These are phyloP conservation scores for Spinacia oleracea DNA, from an alignment of 179 eudicot genomes.

Conservation along the genomic window DNA sequence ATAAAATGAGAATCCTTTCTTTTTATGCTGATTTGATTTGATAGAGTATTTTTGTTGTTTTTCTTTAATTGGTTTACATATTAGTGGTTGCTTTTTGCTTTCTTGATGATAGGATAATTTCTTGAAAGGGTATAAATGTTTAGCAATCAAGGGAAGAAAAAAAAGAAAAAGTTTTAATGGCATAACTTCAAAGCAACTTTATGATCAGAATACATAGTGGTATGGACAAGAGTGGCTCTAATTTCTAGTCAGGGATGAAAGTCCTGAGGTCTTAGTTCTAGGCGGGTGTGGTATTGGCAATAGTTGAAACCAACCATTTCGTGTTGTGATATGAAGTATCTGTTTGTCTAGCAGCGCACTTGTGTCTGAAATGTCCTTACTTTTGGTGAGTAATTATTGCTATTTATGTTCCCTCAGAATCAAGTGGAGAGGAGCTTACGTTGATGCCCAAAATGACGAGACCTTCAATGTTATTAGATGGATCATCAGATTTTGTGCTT, in stretches of 20 bases:
- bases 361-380: slow-evolving; percentile 1
- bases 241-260: background rate
- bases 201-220: background rate
- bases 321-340: background rate
- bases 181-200: slow-evolving; percentile 11
- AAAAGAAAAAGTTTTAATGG: background rate
- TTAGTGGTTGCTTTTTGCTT: slow-evolving; percentile 1
- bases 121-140: background rate
- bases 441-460: slow-evolving; percentile 42
- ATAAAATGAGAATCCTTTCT: background rate
- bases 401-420: slow-evolving; percentile 32
- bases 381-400: slow-evolving; percentile 15
- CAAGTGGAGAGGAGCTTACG: slow-evolving; percentile 45
- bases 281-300: background rate
- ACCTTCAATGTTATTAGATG: slow-evolving; percentile 61
- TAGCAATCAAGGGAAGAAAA: background rate
- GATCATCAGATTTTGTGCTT: slow-evolving; percentile 75
- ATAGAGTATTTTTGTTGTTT: background rate
- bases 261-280: background rate
- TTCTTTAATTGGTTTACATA: background rate
- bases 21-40: background rate
- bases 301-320: background rate
- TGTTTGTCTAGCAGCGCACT: background rate
- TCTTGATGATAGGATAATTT: background rate
- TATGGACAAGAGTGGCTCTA: background rate